Evolutionary conservation across 192 early-diverging fungal genomes (phyloP).

Genomic region (Coemansia sp.): DNA sequence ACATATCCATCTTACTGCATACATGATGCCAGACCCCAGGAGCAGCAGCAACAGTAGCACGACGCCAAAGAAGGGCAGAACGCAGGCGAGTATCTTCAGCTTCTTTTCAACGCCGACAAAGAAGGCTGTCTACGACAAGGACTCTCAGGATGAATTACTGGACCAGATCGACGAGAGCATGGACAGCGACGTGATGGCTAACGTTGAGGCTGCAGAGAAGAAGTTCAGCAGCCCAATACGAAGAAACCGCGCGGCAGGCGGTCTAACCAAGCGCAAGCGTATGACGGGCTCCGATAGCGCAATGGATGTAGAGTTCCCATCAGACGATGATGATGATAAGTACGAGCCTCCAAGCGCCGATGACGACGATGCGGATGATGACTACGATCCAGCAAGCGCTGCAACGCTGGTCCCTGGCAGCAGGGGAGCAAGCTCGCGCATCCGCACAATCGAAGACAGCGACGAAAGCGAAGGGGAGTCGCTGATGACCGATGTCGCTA

Average conservation of each 20-base stretch:
- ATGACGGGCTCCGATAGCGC: slow-evolving; percentile 4
- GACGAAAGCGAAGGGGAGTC: slow-evolving; percentile 21
- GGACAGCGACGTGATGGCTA: slow-evolving; percentile 34
- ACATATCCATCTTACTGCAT: not conserved
- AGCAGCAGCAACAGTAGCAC: slow-evolving; percentile 19
- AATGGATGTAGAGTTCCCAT: slow-evolving; percentile 1
- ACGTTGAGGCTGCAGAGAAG: slow-evolving; percentile 28
- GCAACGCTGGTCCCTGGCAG: not conserved
- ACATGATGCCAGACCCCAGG: slow-evolving; percentile 20
- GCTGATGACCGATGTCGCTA: slow-evolving; percentile 1
- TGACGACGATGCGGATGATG: slow-evolving; percentile 27
- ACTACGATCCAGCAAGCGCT: slow-evolving; percentile 18
- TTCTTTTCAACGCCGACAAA: slow-evolving; percentile 44
- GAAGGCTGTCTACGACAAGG: slow-evolving; percentile 8
- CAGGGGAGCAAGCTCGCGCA: slow-evolving; percentile 1
- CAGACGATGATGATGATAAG: not conserved
- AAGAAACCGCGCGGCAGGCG: not conserved
- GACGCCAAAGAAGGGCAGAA: slow-evolving; percentile 40
- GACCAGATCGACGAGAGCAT: slow-evolving; percentile 19
- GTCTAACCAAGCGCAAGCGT: slow-evolving; percentile 27
- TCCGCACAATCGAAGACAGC: slow-evolving; percentile 36
- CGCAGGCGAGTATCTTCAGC: slow-evolving; percentile 45
- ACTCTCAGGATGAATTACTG: slow-evolving; percentile 49
- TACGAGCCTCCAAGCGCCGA: slow-evolving; percentile 10
- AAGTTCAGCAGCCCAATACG: not conserved